Percentiles rank a stretch among this genome's conserved stretches.
Conservation (phyloP, 306 rosid species). For the Nissolia schottii region DNA sequence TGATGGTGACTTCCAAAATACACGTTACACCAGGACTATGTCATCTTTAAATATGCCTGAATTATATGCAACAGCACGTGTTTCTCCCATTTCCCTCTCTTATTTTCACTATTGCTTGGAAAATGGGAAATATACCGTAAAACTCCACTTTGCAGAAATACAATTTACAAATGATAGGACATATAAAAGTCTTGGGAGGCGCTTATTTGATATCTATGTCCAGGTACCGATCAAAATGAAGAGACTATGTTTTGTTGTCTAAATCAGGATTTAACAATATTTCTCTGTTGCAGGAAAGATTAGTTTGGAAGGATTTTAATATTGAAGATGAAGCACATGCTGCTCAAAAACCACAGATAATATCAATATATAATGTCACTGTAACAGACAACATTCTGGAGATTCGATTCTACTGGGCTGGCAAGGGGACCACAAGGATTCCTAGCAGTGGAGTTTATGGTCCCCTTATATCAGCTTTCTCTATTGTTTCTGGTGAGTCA, state of each 20-base stretch:
- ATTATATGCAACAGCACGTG: conserved; percentile 47
- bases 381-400: conserved; percentile 32
- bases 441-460: conserved; percentile 55
- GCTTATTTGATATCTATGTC: conserved; percentile 54
- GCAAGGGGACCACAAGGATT: conserved; percentile 53
- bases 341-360: conserved; percentile 35
- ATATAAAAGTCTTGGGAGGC: conserved; percentile 50
- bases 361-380: conserved; percentile 27
- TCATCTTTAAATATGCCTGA: conserved; percentile 28
- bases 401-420: conserved; percentile 63
- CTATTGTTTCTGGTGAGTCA: conserved; percentile 59
- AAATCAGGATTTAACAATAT: conserved; percentile 4
- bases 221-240: conserved; percentile 42
- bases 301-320: conserved; percentile 44
- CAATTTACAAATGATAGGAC: conserved; percentile 43
- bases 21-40: conserved; percentile 27
- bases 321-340: conserved; percentile 38
- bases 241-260: background rate
- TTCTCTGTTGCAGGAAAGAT: conserved; percentile 34
- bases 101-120: conserved; percentile 62
- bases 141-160: conserved; percentile 58
- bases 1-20: conserved; percentile 17
- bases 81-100: conserved; percentile 47
- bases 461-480: conserved; percentile 63
- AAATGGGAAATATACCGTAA: conserved; percentile 57